phyloP scores from a whole-genome alignment of 352 stramenopile genomes.

The Blastocystis sp. region DNA sequence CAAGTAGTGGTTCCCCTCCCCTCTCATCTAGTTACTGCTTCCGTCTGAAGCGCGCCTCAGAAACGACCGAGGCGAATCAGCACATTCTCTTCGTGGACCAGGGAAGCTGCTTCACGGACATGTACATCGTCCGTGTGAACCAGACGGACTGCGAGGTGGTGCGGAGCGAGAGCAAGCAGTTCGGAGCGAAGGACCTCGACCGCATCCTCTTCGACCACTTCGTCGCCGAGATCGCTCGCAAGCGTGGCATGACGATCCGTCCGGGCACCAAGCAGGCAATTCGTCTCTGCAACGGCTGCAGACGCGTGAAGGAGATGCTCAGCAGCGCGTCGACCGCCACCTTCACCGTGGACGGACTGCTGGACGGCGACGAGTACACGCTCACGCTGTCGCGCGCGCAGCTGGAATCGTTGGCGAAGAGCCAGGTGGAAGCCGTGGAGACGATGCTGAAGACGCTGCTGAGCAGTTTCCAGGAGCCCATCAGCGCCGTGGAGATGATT shows the following conservation, averaged over 20 bases:
- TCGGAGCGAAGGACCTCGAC: constrained; percentile 92
- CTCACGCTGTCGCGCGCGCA: constrained; percentile 67
- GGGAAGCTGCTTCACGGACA: constrained; percentile 31
- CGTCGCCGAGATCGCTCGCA: constrained; percentile 69
- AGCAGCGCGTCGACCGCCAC: constrained; percentile 71
- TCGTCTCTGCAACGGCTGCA: constrained; percentile 73
- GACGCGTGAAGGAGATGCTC: constrained; percentile 76
- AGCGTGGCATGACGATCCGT: constrained; percentile 59
- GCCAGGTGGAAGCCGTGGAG: constrained; percentile 64
- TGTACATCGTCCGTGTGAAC: constrained; percentile 33
- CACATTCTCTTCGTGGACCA: constrained; percentile 48
- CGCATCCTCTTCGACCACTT: constrained; percentile 80
- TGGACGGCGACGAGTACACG: constrained; percentile 70
- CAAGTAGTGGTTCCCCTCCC: background rate
- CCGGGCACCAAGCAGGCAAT: constrained; percentile 71
- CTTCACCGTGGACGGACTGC: constrained; percentile 73
- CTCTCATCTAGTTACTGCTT: constrained; percentile 49
- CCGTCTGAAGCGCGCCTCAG: background rate
- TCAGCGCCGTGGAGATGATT: constrained; percentile 72
- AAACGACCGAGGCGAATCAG: background rate
- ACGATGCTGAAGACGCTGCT: constrained; percentile 57
- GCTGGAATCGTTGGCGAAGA: constrained; percentile 64
- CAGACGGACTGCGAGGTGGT: background rate
- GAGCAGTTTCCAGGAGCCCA: background rate
- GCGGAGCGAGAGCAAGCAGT: constrained; percentile 64